Evolutionary conservation across 2,329 filamentous ascomycete genomes (phyloP), one percentile per base, ranked within the genome.

Genomic region (Aulographum hederae): DNA sequence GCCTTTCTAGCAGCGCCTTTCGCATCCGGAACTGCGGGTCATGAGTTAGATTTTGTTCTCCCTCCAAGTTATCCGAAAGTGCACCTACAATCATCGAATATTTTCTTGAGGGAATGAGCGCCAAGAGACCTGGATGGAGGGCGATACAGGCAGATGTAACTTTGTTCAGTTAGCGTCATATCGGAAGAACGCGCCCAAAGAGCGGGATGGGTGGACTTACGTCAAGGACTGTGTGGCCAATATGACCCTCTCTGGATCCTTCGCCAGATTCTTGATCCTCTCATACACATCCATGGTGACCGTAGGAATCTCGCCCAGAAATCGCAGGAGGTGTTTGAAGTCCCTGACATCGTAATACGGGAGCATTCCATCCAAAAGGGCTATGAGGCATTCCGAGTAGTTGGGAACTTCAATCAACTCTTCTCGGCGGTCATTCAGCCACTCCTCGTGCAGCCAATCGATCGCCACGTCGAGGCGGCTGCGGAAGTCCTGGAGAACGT

Each of bases 391-490:
- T 46, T 71, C 71, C 37, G 82, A 73, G 52, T 93, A 94, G 50
- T 89, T 69, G 16, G 53, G 44, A 2, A 55, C 44, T 3, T 43
- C 45, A 82, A 53, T 27, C 63, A 25, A 25, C n/a, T 18, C 18
- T 12, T 30, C 18, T n/a, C n/a, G 19, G 17, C 23, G 73, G 50
- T 95, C 86, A 44, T 85, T 91, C 53, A 93, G 95, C 86, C 89
- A 98, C 55, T 98, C 89, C 52, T 98, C 89, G 43, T 78, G 92
- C 12, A 98, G 65, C 89, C 89, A 98, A 5, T 77, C 75, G 32
- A 95, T 82, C 1, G 84, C 86, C 15, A 89, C 69, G 42, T 91
- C 85, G 39, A 95, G 85, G 27, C 89, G 75, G 38, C 69, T 74
- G 33, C 86, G 73, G 56, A 93, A 98, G 48, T 95, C 86, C 39